Base-by-base conservation (phyloP, 2,329 filamentous ascomycete species). In the Cordyceps sp. region DNA sequence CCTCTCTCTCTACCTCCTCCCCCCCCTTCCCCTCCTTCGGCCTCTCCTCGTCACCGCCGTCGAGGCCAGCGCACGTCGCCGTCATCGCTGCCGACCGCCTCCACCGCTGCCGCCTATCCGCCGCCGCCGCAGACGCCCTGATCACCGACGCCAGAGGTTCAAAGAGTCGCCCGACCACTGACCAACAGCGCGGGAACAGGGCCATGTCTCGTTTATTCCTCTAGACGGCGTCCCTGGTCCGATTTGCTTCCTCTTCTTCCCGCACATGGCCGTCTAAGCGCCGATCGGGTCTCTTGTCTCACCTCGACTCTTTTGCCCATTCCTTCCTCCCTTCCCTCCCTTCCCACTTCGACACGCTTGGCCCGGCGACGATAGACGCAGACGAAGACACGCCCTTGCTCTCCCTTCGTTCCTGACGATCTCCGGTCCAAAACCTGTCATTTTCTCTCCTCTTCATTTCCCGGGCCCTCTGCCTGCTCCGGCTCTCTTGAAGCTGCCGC, bases 251-350 rank as follows among this genome's bases (percentile, higher is more conserved):
- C 21, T 21, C 27, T 24, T 32, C 28, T n/a, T 18, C 36, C 34
- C 37, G 36, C 39, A 28, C 35, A 36, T 37, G 37, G 33, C 33
- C 36, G 29, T 34, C 34, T 38, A 36, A 35, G 34, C 39, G 39
- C 38, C 32, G 39, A 29, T 34, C 33, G 17, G 19, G 30, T 14
- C 30, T 9, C 15, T 27, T 41, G 42, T 45, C 37, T 44, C 37
- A 42, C 39, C 28, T 40, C 33, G 21, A 31, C 34, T 33, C 34
- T 38, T 33, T 36, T 31, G 41, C 37, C 35, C 39, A 41, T 44
- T 44, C 42, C 43, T 39, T 42, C 41, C 35, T 39, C 36, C 26
- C 39, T 39, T 36, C 26, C 34, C 39, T 40, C 36, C 36, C 37
- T 41, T 45, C 29, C 36, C 28, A 24, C 30, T 24, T 33, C 31